phyloP scores from a whole-genome alignment of 495 filamentous ascomycete species.

The Podospora pseudocomata region DNA sequence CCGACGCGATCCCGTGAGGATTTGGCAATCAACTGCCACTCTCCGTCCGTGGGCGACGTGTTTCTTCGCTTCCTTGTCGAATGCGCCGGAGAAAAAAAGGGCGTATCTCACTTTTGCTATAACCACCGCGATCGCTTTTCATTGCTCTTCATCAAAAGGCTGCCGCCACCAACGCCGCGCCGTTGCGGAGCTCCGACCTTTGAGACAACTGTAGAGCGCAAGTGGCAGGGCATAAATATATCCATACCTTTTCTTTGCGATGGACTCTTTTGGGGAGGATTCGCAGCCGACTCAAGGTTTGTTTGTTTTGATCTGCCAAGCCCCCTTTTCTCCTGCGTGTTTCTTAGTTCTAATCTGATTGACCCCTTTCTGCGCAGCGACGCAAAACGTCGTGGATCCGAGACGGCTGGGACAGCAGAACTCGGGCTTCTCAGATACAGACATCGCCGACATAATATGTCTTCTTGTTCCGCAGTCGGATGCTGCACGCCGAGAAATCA shows the following conservation, averaged over 20 bases:
- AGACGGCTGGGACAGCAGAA: slow-evolving; percentile 69
- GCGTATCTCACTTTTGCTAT: neutral
- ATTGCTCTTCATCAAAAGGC: neutral
- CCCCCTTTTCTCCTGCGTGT: neutral
- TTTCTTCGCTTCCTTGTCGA: neutral
- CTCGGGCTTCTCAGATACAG: slow-evolving; percentile 73
- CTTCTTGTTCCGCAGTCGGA: slow-evolving; percentile 77
- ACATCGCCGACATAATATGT: slow-evolving; percentile 83
- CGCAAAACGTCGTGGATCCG: slow-evolving; percentile 77
- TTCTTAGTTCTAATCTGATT: slow-evolving; percentile 18
- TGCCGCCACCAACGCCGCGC: slow-evolving; percentile 10
- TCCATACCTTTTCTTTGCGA: slow-evolving; percentile 12
- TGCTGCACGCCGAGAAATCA: slow-evolving; percentile 65
- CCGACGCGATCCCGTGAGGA: slow-evolving; percentile 4
- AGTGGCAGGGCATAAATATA: neutral
- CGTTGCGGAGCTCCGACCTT: slow-evolving; percentile 12
- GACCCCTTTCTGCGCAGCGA: slow-evolving; percentile 46
- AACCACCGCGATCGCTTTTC: neutral
- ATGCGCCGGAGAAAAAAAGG: slow-evolving; percentile 8
- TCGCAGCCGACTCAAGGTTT: slow-evolving; percentile 32
- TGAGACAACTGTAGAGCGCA: slow-evolving; percentile 1
- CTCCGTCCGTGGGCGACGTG: neutral
- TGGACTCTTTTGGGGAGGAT: slow-evolving; percentile 24
- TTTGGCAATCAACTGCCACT: neutral
- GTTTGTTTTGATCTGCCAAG: slow-evolving; percentile 5